phyloP scores from a whole-genome alignment of 495 filamentous ascomycete species.

The Aspergillus heteromorphus region DNA sequence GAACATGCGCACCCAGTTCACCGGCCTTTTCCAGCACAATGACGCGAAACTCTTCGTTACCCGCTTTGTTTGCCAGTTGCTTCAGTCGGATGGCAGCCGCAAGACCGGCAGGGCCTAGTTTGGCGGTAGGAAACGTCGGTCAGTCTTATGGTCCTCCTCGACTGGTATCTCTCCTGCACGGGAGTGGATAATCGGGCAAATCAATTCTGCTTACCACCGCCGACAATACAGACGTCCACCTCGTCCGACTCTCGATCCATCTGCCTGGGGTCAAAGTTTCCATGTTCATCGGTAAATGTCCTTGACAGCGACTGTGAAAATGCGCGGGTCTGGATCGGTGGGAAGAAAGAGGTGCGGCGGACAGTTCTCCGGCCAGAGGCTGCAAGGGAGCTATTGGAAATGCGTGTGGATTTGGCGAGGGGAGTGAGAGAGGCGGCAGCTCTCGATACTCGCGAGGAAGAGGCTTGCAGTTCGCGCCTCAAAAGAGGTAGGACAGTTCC shows the following conservation, averaged over 20 bases:
- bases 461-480: slow-evolving; percentile 37
- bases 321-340: slow-evolving; percentile 27
- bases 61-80: slow-evolving; percentile 91
- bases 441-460: slow-evolving; percentile 25
- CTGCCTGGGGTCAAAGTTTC: slow-evolving; percentile 64
- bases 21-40: slow-evolving; percentile 92
- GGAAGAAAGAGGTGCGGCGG: slow-evolving; percentile 21
- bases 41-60: slow-evolving; percentile 93
- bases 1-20: slow-evolving; percentile 89
- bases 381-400: slow-evolving; percentile 19
- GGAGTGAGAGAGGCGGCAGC: slow-evolving; percentile 24
- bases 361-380: slow-evolving; percentile 16
- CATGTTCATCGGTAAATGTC: slow-evolving; percentile 51
- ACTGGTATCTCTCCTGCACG: neutral
- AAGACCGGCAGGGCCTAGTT: slow-evolving; percentile 76
- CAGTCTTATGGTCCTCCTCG: slow-evolving; percentile 6
- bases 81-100: slow-evolving; percentile 91
- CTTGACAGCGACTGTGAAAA: slow-evolving; percentile 47
- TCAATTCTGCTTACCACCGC: slow-evolving; percentile 57
- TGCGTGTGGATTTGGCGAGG: slow-evolving; percentile 17
- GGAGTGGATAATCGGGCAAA: neutral
- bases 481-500: slow-evolving; percentile 37
- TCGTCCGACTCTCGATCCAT: slow-evolving; percentile 84
- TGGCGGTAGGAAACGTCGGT: slow-evolving; percentile 6
- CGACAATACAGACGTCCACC: slow-evolving; percentile 95